phyloP scores from a whole-genome alignment of 2,329 filamentous ascomycete species.

The Thermothelomyces thermophilus region DNA sequence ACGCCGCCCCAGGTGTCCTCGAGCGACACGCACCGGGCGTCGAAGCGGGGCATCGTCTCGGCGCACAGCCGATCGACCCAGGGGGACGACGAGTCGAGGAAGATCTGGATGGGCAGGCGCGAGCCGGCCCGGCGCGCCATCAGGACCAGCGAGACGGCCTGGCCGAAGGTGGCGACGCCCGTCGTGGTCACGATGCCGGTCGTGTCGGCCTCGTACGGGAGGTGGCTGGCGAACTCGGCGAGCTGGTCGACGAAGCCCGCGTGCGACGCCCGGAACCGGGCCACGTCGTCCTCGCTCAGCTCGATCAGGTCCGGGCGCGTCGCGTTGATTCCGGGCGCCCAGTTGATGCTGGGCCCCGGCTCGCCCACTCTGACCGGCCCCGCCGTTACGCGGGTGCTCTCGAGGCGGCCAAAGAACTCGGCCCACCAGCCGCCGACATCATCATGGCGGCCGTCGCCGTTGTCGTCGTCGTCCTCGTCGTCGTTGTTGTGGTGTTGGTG shows the following conservation, averaged over 20 bases:
- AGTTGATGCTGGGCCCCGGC: slow-evolving; percentile 1
- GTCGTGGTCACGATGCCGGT: slow-evolving; percentile 47
- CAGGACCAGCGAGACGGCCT: slow-evolving; percentile 43
- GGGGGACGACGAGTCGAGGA: slow-evolving; percentile 30
- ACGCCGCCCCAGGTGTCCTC: slow-evolving; percentile 22
- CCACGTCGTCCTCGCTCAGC: slow-evolving; percentile 13
- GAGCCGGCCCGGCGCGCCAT: slow-evolving; percentile 47
- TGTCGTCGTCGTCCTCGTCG: too few species aligned
- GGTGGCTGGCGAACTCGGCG: slow-evolving; percentile 27
- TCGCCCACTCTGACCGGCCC: neutral
- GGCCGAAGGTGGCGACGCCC: slow-evolving; percentile 40
- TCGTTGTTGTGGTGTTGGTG: too few species aligned
- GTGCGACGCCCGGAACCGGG: slow-evolving; percentile 26
- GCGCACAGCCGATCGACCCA: slow-evolving; percentile 30
- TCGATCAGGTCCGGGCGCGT: slow-evolving; percentile 6
- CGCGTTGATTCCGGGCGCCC: neutral
- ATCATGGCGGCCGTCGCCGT: too few species aligned
- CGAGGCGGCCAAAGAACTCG: slow-evolving; percentile 17
- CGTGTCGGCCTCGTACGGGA: slow-evolving; percentile 29
- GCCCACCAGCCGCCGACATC: slow-evolving; percentile 12
- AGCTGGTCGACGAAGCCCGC: slow-evolving; percentile 32
- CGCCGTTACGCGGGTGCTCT: slow-evolving; percentile 6
- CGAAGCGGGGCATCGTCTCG: slow-evolving; percentile 26
- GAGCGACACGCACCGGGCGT: slow-evolving; percentile 31
- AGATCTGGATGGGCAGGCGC: slow-evolving; percentile 39